Base-by-base conservation (phyloP, 1,284 basidiomycete species). In the Boletus smithii region DNA sequence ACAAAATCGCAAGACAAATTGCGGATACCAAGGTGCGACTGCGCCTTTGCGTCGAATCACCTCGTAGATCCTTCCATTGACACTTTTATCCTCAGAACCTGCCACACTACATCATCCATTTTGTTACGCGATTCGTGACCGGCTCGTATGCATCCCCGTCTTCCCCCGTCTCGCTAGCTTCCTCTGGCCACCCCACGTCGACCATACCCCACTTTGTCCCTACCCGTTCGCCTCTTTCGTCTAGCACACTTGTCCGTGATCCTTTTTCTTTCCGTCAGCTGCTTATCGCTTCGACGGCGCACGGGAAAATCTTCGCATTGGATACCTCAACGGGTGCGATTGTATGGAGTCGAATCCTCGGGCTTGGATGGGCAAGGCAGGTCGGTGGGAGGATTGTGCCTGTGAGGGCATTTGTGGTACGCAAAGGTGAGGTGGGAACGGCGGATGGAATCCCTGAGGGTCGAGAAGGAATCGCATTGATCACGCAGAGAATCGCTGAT, bases 231-330 rank as follows among this genome's bases (percentile, higher is more conserved):
- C 49, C 50, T 10, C 74, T 17, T 69, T 74, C 44, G 50, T 63
- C 32, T 56, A 63, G 59, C 22, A 49, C 68, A 1, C 71, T 85
- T 0, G 72, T 74, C 41, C 80, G 88, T 3, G 91, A 97, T 61
- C 70, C 83, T 1, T 97, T 95, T 62, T 94, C 92, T 0, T 91
- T 97, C 67, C 78, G 88, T 39, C 91, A 97, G 65, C 66, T 97
- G 32, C 77, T 95, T 41, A 77, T 97, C 3, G 77, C 76, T 3
- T 87, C 83, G 0, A 91, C 89, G 1, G 57, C 70, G 2, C 73
- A 77, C 27, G 91, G 92, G 16, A 92, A 91, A 62, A 58, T 95
- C 0, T 92, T 85, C 60, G 94, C 85, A 0, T 69, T 97, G 41
- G 91, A 97, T 61, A 87, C 86, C 4, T 79, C 80, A 17, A 88